Evolutionary conservation across 2,329 filamentous ascomycete species (phyloP).

Genomic region (Metarhizium rileyi): DNA sequence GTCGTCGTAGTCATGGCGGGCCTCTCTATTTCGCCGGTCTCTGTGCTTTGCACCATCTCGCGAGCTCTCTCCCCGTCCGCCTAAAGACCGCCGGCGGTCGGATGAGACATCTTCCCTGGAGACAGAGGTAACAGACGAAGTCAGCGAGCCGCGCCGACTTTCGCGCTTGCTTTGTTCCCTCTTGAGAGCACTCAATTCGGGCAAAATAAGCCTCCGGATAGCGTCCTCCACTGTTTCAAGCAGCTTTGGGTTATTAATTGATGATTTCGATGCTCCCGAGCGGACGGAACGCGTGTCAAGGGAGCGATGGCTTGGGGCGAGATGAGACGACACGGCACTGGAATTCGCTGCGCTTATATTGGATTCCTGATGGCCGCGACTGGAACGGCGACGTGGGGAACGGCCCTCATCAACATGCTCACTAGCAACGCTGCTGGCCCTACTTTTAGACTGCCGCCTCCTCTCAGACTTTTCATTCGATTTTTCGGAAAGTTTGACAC

Average conservation of each 20-base stretch:
- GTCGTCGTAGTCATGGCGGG: constrained; percentile 43
- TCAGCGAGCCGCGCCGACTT: constrained; percentile 56
- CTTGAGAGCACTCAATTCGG: constrained; percentile 85
- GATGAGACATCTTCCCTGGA: constrained; percentile 48
- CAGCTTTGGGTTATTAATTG: constrained; percentile 85
- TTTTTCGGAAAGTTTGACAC: constrained; percentile 29
- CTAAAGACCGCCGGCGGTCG: constrained; percentile 52
- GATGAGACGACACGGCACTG: constrained; percentile 42
- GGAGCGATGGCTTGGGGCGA: constrained; percentile 45
- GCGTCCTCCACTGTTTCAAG: constrained; percentile 90
- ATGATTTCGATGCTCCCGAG: constrained; percentile 51
- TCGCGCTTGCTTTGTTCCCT: constrained; percentile 75
- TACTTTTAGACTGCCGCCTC: constrained; percentile 36
- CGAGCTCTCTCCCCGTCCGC: constrained; percentile 41
- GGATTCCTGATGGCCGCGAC: constrained; percentile 42
- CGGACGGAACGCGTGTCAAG: constrained; percentile 44
- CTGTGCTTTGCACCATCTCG: constrained; percentile 41
- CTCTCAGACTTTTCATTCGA: constrained; percentile 41
- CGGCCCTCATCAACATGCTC: constrained; percentile 38
- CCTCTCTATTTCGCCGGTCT: constrained; percentile 41
- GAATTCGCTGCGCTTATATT: constrained; percentile 43
- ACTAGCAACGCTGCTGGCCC: constrained; percentile 35
- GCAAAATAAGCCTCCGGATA: constrained; percentile 79
- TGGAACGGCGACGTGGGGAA: constrained; percentile 40
- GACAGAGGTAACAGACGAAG: constrained; percentile 43